Evolutionary conservation across 495 filamentous ascomycete genomes (phyloP).

Genomic region (Penicillium waksmanii): DNA sequence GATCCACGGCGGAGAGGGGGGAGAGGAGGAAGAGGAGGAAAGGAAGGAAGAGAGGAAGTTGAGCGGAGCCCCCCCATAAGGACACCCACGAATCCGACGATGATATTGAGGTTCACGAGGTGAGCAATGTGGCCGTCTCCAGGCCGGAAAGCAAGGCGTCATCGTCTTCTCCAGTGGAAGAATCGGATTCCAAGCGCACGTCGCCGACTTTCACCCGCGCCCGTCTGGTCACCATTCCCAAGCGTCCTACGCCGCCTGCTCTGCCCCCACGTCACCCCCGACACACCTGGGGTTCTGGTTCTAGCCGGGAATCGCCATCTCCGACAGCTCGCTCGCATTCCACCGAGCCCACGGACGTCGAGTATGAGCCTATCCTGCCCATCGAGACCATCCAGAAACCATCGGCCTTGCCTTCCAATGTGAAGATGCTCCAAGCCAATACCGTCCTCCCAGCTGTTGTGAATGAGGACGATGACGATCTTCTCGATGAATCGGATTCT

Average conservation of each 20-base stretch:
- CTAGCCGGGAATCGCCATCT: conserved; percentile 31
- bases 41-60: background rate
- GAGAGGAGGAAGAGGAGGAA: conserved; percentile 7
- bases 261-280: conserved; percentile 65
- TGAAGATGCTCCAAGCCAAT: conserved; percentile 26
- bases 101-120: conserved; percentile 48
- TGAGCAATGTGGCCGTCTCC: conserved; percentile 46
- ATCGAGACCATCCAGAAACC: conserved; percentile 16
- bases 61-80: conserved; percentile 1
- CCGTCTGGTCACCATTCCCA: conserved; percentile 72
- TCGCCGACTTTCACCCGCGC: conserved; percentile 61
- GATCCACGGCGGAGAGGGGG: conserved; percentile 32
- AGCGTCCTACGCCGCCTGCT: conserved; percentile 67
- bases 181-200: conserved; percentile 41
- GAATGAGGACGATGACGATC: conserved; percentile 32
- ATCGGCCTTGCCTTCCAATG: conserved; percentile 22
- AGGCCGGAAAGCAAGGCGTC: conserved; percentile 55
- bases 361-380: conserved; percentile 16
- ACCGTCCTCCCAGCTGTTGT: conserved; percentile 17
- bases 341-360: conserved; percentile 26
- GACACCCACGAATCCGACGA: conserved; percentile 29
- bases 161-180: conserved; percentile 53
- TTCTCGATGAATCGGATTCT: conserved; percentile 23
- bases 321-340: conserved; percentile 33
- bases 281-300: conserved; percentile 37